phyloP scores from a whole-genome alignment of 2,329 filamentous ascomycete genomes.

The Domatiomyces catenatus region DNA sequence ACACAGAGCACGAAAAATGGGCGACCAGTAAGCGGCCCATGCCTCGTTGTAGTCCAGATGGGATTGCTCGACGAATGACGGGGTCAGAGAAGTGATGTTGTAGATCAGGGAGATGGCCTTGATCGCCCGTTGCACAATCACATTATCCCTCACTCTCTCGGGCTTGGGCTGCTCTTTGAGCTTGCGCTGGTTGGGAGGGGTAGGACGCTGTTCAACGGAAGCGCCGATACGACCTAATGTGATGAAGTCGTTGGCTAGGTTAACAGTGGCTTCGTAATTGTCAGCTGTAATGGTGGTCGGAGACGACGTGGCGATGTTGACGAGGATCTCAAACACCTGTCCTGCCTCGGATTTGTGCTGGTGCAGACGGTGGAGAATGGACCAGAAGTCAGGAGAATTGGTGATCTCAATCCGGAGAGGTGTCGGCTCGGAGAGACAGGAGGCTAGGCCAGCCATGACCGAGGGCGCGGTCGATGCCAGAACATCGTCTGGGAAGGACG shows the following conservation, averaged over 20 bases:
- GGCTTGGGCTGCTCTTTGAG: conserved; percentile 14
- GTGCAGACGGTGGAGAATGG: conserved; percentile 63
- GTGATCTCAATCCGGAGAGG: conserved; percentile 82
- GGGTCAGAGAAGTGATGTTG: conserved; percentile 64
- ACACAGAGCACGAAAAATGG: conserved; percentile 77
- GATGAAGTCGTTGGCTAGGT: conserved; percentile 77
- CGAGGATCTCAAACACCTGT: conserved; percentile 74
- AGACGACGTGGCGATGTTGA: conserved; percentile 55
- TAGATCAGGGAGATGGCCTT: conserved; percentile 72
- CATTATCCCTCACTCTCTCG: conserved; percentile 42
- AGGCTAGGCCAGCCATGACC: conserved; percentile 61
- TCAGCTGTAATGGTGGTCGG: conserved; percentile 78
- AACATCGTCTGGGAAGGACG: conserved; percentile 64
- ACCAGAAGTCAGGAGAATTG: conserved; percentile 95
- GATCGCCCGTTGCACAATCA: conserved; percentile 59
- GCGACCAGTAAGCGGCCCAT: conserved; percentile 96
- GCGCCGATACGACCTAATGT: conserved; percentile 53
- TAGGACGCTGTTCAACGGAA: conserved; percentile 14
- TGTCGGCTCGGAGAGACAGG: conserved; percentile 63
- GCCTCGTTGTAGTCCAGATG: conserved; percentile 82
- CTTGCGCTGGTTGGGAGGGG: conserved; percentile 3
- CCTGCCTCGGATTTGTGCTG: conserved; percentile 54
- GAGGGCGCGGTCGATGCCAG: conserved; percentile 61
- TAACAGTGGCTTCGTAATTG: conserved; percentile 82
- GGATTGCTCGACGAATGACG: conserved; percentile 77